These are phyloP conservation scores for Plantago major DNA, from an alignment of 257 asterid species.

Conservation along the genomic window DNA sequence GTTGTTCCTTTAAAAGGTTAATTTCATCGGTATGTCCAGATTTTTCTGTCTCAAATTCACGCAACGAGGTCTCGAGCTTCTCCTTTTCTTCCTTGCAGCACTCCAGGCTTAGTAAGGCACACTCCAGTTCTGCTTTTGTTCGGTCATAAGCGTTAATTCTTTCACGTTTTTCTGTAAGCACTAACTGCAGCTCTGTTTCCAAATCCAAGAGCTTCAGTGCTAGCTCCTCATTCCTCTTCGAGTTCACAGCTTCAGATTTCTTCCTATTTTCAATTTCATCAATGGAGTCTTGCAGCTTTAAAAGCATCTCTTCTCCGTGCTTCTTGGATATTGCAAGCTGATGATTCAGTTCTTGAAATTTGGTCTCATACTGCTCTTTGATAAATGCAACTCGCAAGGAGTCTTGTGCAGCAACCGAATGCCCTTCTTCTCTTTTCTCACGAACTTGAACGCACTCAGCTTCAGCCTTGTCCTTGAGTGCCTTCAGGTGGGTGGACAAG, in stretches of 20 bases:
- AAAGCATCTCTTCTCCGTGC: constrained; percentile 93
- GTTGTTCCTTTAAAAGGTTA: constrained; percentile 40
- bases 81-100: constrained; percentile 98
- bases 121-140: constrained; percentile 78
- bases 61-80: constrained; percentile 51
- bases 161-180: constrained; percentile 72
- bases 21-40: constrained; percentile 48
- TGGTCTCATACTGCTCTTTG: constrained; percentile 83
- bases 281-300: constrained; percentile 84
- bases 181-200: constrained; percentile 59
- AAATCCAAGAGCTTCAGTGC: constrained; percentile 52
- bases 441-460: constrained; percentile 50
- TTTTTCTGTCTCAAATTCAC: constrained; percentile 52
- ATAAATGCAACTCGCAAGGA: constrained; percentile 87
- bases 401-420: constrained; percentile 53
- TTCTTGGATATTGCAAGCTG: constrained; percentile 69
- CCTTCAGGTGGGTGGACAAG: constrained; percentile 72
- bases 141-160: constrained; percentile 60
- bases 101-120: constrained; percentile 81
- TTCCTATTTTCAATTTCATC: constrained; percentile 83
- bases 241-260: constrained; percentile 73
- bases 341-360: constrained; percentile 74
- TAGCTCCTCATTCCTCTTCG: constrained; percentile 73
- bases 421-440: constrained; percentile 67
- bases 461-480: constrained; percentile 80